Base-by-base conservation (phyloP, 1,284 basidiomycete species). In the Pascua sp. region DNA sequence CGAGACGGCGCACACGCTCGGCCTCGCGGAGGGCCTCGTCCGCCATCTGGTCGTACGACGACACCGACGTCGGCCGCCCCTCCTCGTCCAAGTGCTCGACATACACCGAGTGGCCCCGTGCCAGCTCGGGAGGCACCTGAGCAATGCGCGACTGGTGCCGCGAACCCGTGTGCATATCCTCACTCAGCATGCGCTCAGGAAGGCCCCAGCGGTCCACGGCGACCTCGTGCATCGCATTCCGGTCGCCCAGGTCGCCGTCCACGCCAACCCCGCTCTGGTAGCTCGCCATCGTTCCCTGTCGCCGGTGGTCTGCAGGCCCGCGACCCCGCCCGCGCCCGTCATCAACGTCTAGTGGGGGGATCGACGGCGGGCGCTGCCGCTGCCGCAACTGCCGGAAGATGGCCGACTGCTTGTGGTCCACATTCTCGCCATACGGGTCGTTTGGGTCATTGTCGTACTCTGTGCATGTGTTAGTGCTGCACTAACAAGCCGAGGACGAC, bases 381-480 rank as follows among this genome's bases (percentile, higher is more conserved):
- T 51, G 47, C 50, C 64, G 59, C 41, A 66, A 64, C 11, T 62
- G 63, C n/a, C 57, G 49, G 59, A 77, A 73, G 11, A 77, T 68
- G 24, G 70, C 75, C 12, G 70, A 72, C 42, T 66, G 57, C 36
- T 64, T 60, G 62, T 71, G 68, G 57, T 61, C 60, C 49, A 57
- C 57, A 36, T 47, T 59, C 16, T 56, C 62, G 51, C 24, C 49
- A 36, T 53, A 47, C 4, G 57, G 55, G 50, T 66, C 59, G 8
- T 64, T 62, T 2, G 52, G 54, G 50, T 73, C 69, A 44, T 76
- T 76, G 63, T 77, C 75, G 61, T 77, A 77, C 54, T 76, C 75
- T 77, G 54, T 7, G 41, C 40, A 11, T 43, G 24, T 16, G 51
- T 52, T 16, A 56, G 52, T 11, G 45, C 16, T 13, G 1, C 15